phyloP scores from a whole-genome alignment of 176 grass and related monocot species.

The Phoenix roebelenii region DNA sequence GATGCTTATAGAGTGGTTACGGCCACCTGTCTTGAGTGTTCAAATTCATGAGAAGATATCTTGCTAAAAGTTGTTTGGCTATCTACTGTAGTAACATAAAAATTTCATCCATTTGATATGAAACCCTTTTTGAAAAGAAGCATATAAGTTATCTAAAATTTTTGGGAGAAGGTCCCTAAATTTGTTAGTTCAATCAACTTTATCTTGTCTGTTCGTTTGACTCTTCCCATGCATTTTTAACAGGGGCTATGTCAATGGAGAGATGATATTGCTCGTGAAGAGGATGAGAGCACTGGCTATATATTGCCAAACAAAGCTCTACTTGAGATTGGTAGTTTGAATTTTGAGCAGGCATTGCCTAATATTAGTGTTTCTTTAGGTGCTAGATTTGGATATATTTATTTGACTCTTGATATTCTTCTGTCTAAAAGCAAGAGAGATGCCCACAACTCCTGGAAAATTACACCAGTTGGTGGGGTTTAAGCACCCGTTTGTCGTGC shows the following conservation, averaged over 20 bases:
- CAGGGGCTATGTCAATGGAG: constrained; percentile 83
- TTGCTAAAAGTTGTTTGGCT: too few relatives aligned
- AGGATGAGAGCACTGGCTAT: constrained; percentile 98
- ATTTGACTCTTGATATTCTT: neutral
- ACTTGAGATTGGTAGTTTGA: constrained; percentile 70
- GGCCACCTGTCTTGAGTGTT: too few relatives aligned
- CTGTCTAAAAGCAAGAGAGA: constrained; percentile 43
- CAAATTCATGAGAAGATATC: too few relatives aligned
- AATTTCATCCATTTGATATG: too few relatives aligned
- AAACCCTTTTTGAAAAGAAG: too few relatives aligned
- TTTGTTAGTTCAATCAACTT: too few relatives aligned
- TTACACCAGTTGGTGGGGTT: constrained; percentile 55
- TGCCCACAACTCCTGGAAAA: constrained; percentile 53
- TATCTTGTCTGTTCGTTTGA: too few relatives aligned
- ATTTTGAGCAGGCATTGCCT: neutral
- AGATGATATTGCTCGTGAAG: constrained; percentile 57
- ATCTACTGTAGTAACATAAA: too few relatives aligned
- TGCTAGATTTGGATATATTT: constrained; percentile 16
- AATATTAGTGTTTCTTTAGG: constrained; percentile 10
- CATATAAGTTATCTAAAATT: too few relatives aligned
- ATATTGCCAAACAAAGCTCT: constrained; percentile 82
- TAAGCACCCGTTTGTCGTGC: constrained; percentile 65
- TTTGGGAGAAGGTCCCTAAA: too few relatives aligned
- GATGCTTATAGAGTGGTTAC: too few relatives aligned
- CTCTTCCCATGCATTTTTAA: constrained; percentile 1